These are phyloP conservation scores for Fusarium pseudocircinatum DNA, from an alignment of 2,329 filamentous ascomycete genomes.

Conservation along the genomic window DNA sequence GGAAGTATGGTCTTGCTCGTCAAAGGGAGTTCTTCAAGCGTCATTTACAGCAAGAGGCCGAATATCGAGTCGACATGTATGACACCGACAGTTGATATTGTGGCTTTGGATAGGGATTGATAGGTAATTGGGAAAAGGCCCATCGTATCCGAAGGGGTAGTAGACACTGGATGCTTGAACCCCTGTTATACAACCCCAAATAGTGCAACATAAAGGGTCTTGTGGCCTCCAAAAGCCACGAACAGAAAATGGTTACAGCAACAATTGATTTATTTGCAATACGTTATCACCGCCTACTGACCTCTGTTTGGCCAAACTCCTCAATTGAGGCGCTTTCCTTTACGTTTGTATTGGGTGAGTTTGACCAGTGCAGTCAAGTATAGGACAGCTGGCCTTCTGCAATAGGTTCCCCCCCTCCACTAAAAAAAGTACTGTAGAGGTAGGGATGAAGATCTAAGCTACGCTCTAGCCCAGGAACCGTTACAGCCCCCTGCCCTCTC, in stretches of 20 bases:
- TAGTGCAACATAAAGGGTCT: conserved; percentile 27
- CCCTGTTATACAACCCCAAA: conserved; percentile 8
- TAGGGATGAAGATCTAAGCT: conserved; percentile 26
- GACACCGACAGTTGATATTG: background rate
- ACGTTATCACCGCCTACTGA: background rate
- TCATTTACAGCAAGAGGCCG: conserved; percentile 9
- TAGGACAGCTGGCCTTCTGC: conserved; percentile 38
- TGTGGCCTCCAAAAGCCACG: background rate
- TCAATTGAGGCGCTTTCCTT: conserved; percentile 23
- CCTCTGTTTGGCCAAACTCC: background rate
- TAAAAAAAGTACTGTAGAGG: conserved; percentile 17
- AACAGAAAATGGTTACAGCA: background rate
- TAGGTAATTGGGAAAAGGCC: background rate
- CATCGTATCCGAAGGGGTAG: background rate
- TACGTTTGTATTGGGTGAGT: conserved; percentile 15
- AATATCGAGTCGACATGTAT: conserved; percentile 8
- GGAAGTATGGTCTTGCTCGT: conserved; percentile 29
- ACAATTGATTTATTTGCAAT: background rate
- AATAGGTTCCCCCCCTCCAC: conserved; percentile 24
- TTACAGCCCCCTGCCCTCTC: conserved; percentile 13
- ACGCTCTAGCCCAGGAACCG: conserved; percentile 24
- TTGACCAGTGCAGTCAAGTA: conserved; percentile 6
- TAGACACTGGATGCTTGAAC: background rate
- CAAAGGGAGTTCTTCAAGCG: conserved; percentile 31
- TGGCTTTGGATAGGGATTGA: background rate